Evolutionary conservation across 2,329 filamentous ascomycete species (phyloP), one percentile per base, ranked within the genome.

Genomic region (Ascochyta lentis): DNA sequence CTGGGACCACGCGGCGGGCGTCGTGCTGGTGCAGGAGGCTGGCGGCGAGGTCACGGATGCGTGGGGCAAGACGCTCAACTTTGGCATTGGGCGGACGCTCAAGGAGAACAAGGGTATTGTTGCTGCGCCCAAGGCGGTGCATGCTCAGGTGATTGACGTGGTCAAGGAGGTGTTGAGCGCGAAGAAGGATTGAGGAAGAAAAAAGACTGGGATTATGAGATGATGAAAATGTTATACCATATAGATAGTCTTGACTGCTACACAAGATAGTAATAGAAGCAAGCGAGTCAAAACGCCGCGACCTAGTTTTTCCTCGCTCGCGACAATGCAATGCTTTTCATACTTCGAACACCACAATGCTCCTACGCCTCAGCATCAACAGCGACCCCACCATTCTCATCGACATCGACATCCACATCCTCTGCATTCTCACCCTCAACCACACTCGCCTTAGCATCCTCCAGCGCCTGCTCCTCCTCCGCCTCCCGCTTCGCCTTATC

Each of bases 1-100:
- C 66, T 99, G 95, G 95, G 95, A 99, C 74, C 95, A 99, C 76
- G 95, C 95, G 16, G 95, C 94, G 12, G 95, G 95, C 37, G 93
- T 96, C 69, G 79, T 99, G 56, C 93, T 99, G 64, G 95, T 98
- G 37, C 84, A 93, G 54, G 96, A 99, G 79, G 92, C 95, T 3
- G 95, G 95, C 47, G 96, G 95, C 44, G 82, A 90, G 70, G 94
- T 99, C 49, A 96, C 92, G 1, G 96, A 99, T 77, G 89, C 92
- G 37, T 83, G 89, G 59, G 95, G 96, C 67, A 90, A 90, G 73
- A 83, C 86, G 58, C 82, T 99, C 55, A 89, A 99, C 76, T 99
- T 99, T 76, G 86, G 87, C 68, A 84, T 88, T 52, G 95, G 95
- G 45, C 84, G 95, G 73, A 98, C 93, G 35, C 81, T 99, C 67